phyloP scores from a whole-genome alignment of 208 protist genomes.

The Zelonia costaricensis region DNA sequence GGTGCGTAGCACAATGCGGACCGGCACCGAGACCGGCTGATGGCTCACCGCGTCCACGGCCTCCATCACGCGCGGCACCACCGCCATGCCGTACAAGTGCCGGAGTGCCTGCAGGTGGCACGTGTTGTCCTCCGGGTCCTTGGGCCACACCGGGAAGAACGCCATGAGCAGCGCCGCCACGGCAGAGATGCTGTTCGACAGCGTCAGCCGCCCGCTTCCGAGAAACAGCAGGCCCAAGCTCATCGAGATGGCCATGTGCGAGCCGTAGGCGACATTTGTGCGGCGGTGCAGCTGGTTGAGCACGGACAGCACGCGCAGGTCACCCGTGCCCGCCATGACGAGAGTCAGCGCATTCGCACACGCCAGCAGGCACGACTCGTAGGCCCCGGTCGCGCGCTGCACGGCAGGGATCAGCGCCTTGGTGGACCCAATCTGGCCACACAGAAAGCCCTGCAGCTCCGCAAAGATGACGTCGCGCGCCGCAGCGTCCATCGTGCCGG shows the following conservation, averaged over 20 bases:
- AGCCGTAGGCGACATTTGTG: slow-evolving; percentile 84
- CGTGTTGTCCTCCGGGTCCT: slow-evolving; percentile 85
- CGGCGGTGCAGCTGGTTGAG: slow-evolving; percentile 73
- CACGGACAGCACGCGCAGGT: slow-evolving; percentile 71
- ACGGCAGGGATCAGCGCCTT: slow-evolving; percentile 43
- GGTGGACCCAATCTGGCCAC: slow-evolving; percentile 63
- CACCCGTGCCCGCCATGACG: slow-evolving; percentile 94
- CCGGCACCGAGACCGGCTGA: slow-evolving; percentile 61
- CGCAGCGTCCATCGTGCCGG: slow-evolving; percentile 69
- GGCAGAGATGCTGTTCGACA: slow-evolving; percentile 77
- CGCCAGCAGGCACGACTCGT: slow-evolving; percentile 68
- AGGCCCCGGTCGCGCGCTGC: slow-evolving; percentile 74
- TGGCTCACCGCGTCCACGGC: slow-evolving; percentile 91
- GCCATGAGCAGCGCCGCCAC: slow-evolving; percentile 93
- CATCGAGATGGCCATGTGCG: slow-evolving; percentile 95
- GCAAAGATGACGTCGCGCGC: slow-evolving; percentile 50
- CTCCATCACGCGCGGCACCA: slow-evolving; percentile 91
- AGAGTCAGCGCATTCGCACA: slow-evolving; percentile 67
- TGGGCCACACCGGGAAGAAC: slow-evolving; percentile 94
- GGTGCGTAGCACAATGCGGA: slow-evolving; percentile 55
- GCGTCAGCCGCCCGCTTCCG: slow-evolving; percentile 87
- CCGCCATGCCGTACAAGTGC: slow-evolving; percentile 95
- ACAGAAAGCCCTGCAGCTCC: slow-evolving; percentile 76
- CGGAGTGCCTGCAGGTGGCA: slow-evolving; percentile 91
- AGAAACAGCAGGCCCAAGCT: slow-evolving; percentile 95